Evolutionary conservation across 495 filamentous ascomycete species (phyloP), one percentile per base, ranked within the genome.

Genomic region (Podospora comata): DNA sequence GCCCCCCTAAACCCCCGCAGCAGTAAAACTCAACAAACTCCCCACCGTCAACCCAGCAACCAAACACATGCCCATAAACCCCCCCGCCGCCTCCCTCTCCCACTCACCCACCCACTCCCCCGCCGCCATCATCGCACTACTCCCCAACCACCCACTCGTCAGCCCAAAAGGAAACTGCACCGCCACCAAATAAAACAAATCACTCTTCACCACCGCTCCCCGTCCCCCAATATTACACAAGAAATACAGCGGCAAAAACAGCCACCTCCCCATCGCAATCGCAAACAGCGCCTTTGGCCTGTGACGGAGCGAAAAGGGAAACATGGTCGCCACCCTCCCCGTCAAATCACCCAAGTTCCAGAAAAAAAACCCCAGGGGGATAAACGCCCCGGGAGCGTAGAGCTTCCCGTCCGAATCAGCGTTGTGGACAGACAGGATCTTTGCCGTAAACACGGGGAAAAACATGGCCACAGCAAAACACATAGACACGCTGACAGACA

Each of bases 311-410:
- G 85, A 85, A 0, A 79, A 76, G 6, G 91, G 87, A 11, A 90
- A 76, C 7, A 89, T 82, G 16, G 92, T 90, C 0, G 85, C 56
- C n/a, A 95, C 80, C 2, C 96, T 85, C 0, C 94, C 94, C 9
- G 84, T 32, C 4, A 98, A 81, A 75, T 99, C 95, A 48, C 95
- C 95, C 5, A 88, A 72, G 72, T 98, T 99, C 95, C 95, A 99
- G 71, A 97, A 85, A 32, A 99, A 86, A 79, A 98, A 97, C 9
- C 84, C 91, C 3, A 97, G 82, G 1, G 95, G 94, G 62, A 97
- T 92, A 79, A 98, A 99, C 44, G 88, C 86, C 3, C 88, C 80
- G 0, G 90, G 86, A 30, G 86, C 82, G 67, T 92, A 89, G 28
- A 97, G 76, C n/a, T 84, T 80, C 63, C 69, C 69, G 20, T 80